These are phyloP conservation scores for Dendrostoma leiphaemia DNA, from an alignment of 2,329 filamentous ascomycete species.

Conservation along the genomic window DNA sequence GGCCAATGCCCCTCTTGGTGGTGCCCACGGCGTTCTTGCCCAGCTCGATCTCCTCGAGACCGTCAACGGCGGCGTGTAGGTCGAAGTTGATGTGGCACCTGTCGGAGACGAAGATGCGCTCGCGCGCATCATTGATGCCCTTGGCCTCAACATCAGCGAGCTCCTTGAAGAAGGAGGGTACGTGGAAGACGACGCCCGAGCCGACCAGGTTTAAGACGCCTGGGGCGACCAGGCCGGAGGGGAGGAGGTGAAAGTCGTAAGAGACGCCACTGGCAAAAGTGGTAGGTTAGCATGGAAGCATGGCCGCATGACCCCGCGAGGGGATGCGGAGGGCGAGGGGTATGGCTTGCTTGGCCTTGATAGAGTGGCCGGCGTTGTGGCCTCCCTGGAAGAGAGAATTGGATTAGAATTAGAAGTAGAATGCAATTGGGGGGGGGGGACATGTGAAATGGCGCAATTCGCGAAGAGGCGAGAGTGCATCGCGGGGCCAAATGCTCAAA, in stretches of 20 bases:
- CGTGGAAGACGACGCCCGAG: conserved; percentile 23
- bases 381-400: conserved; percentile 39
- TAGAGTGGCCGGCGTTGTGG: conserved; percentile 59
- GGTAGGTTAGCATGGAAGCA: not conserved
- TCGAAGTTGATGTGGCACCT: conserved; percentile 62
- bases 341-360: conserved; percentile 15
- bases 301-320: too few relatives aligned
- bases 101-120: conserved; percentile 61
- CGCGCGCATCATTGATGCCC: conserved; percentile 52
- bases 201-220: conserved; percentile 66
- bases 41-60: conserved; percentile 59
- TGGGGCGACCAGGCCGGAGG: conserved; percentile 71
- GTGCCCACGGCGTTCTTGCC: conserved; percentile 41
- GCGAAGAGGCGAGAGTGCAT: too few relatives aligned
- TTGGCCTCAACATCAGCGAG: conserved; percentile 58
- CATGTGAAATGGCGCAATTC: too few relatives aligned
- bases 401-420: too few relatives aligned
- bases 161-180: conserved; percentile 64
- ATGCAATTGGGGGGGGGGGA: not conserved
- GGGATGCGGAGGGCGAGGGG: not conserved
- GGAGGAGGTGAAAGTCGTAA: conserved; percentile 60
- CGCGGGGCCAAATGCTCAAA: not conserved
- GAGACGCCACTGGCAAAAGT: conserved; percentile 33
- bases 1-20: conserved; percentile 33
- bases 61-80: conserved; percentile 63